Evolutionary conservation across 2,329 filamentous ascomycete species (phyloP), one percentile per base, ranked within the genome.

Genomic region (Calonectria hongkongensis): DNA sequence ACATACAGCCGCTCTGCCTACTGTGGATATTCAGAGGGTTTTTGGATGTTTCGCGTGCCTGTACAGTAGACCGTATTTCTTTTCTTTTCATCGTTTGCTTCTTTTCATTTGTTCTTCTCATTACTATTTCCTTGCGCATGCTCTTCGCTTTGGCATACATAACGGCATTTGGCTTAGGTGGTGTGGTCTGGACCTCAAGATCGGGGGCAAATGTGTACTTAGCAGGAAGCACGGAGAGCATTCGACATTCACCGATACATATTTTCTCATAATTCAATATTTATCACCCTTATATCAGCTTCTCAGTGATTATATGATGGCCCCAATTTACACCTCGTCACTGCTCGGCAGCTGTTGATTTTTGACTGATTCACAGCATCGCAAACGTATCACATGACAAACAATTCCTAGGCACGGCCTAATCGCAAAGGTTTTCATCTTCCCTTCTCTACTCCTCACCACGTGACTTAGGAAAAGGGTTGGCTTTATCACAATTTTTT

Each of bases 1-100:
- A 78, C 66, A 78, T 76, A 72, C 75, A 73, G 50, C 75, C 75
- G 64, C 73, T 78, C 73, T 75, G 75, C 78, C 78, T 72, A 77
- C 71, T 78, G 79, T 58, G 74, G 65, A 67, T 67, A 70, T 66
- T 65, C 75, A 74, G 75, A 74, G 75, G 76, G 68, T 67, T 71
- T 71, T 78, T 79, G 78, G 73, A 78, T 79, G 73, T 65, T 71
- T 63, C 51, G 27, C 51, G 36, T 68, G 60, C 50, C 71, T 79
- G 78, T 79, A 79, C 75, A 79, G 66, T 79, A 79, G 72, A 74
- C 64, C 48, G 41, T 65, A 56, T 54, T 68, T 68, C 50, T 58
- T 54, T 68, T 68, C 50, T 58, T 47, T 66, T 56, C 45, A 51
- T 54, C 51, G n/a, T 68, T 41, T 36, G 33, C 33, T 36, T 25